A percentile compares a stretch with the other conserved stretches of the same genome.
Conservation (phyloP, 768 basidiomycete genomes). For the Gymnopilus dilepis region DNA sequence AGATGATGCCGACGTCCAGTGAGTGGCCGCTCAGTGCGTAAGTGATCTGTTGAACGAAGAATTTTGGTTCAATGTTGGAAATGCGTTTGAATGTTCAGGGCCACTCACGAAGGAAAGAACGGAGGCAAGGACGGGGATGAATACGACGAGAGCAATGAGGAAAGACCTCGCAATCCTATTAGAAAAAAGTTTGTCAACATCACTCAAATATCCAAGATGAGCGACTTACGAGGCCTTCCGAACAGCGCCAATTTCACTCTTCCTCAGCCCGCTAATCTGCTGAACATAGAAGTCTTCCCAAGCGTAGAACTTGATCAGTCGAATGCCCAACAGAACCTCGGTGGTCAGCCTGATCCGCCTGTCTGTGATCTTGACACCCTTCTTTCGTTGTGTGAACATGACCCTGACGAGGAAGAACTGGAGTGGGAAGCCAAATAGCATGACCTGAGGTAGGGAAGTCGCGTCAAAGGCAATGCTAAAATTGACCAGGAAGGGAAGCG, state of each 20-base stretch:
- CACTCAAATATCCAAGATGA: neutral
- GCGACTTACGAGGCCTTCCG: constrained; percentile 41
- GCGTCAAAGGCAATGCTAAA: constrained; percentile 11
- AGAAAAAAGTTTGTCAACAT: neutral
- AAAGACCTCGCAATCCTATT: constrained; percentile 40
- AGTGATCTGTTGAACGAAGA: constrained; percentile 49
- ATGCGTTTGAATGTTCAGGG: too few relatives aligned
- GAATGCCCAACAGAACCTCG: constrained; percentile 72
- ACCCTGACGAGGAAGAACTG: constrained; percentile 56
- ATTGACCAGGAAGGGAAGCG: constrained; percentile 7
- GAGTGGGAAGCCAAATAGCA: constrained; percentile 63
- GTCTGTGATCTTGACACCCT: constrained; percentile 70
- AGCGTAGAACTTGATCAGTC: constrained; percentile 67
- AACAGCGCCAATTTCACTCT: constrained; percentile 45
- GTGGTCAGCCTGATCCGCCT: constrained; percentile 65
- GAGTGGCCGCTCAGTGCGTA: constrained; percentile 63
- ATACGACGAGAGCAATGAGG: constrained; percentile 50
- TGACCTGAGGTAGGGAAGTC: constrained; percentile 38
- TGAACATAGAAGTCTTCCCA: constrained; percentile 60
- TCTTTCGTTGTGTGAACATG: constrained; percentile 59
- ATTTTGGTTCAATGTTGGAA: neutral
- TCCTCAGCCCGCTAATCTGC: constrained; percentile 46
- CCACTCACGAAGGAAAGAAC: constrained; percentile 57
- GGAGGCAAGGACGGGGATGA: constrained; percentile 57
- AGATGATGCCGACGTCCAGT: constrained; percentile 60